A percentile compares a stretch with the other conserved stretches of the same genome.
Evolutionary conservation across 805 yeast species (phyloP).

Genomic region (Candida bentonensis): DNA sequence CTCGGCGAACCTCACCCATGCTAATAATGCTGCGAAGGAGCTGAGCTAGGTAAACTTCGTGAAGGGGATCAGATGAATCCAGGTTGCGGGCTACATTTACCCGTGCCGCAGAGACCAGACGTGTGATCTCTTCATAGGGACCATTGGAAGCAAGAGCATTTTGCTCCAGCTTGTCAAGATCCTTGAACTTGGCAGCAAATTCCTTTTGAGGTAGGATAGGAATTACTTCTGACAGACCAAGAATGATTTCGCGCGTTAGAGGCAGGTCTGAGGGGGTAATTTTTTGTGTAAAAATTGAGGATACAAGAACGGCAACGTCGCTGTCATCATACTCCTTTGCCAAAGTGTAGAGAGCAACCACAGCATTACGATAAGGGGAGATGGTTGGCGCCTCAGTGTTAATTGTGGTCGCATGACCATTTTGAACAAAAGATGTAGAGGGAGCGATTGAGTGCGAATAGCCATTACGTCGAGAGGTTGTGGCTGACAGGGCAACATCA

Average conservation of each 20-base stretch:
- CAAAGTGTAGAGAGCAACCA: conserved; percentile 52
- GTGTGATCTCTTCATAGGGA: conserved; percentile 9
- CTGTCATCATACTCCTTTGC: conserved; percentile 54
- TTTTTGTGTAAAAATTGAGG: conserved; percentile 74
- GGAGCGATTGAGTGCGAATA: too few relatives aligned
- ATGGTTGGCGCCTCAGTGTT: conserved; percentile 10
- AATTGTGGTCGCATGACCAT: neutral
- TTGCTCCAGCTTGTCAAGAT: conserved; percentile 23
- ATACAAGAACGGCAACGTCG: conserved; percentile 60
- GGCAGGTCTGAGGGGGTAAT: conserved; percentile 29
- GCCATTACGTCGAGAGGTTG: neutral
- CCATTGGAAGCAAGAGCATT: conserved; percentile 36
- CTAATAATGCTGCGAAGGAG: conserved; percentile 52
- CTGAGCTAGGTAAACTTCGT: conserved; percentile 45
- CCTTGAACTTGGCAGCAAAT: conserved; percentile 45
- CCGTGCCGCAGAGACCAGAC: conserved; percentile 38
- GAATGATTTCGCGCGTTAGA: conserved; percentile 43
- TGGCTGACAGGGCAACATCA: neutral
- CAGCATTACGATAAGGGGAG: conserved; percentile 45
- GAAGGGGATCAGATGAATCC: conserved; percentile 27
- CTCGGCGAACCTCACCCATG: conserved; percentile 62
- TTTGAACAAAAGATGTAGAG: too few relatives aligned
- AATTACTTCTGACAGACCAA: conserved; percentile 51
- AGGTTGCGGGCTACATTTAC: conserved; percentile 24
- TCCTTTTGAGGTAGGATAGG: conserved; percentile 50